phyloP scores from a whole-genome alignment of 2,329 filamentous ascomycete species.

The Colletotrichum godetiae region DNA sequence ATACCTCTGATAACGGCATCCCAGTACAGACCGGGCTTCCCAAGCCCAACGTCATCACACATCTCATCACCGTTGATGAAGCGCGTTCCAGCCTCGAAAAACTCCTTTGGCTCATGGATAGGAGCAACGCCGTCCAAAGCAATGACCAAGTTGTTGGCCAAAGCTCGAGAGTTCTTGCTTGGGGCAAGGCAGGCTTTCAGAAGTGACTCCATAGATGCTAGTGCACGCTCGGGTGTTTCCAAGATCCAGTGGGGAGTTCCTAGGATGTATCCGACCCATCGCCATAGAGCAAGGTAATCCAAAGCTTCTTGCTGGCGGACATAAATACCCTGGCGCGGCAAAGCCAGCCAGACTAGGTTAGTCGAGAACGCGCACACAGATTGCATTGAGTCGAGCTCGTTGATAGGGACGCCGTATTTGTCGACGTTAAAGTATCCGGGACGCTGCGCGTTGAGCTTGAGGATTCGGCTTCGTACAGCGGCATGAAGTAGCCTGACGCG shows the following conservation, averaged over 20 bases:
- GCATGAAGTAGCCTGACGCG: too few species aligned
- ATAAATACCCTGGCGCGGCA: too few species aligned
- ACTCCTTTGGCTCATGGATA: neutral
- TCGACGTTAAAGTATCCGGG: slow-evolving; percentile 71
- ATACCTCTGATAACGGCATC: neutral
- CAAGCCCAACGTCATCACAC: neutral
- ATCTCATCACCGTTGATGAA: neutral
- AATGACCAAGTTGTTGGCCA: neutral
- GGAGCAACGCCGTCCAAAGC: neutral
- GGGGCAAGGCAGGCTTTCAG: neutral
- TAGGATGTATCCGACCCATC: too few species aligned
- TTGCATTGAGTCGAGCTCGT: slow-evolving; percentile 39
- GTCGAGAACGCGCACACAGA: too few species aligned
- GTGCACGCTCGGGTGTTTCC: too few species aligned
- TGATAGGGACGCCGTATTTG: slow-evolving; percentile 65
- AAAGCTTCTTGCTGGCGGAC: too few species aligned
- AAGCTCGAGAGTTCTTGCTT: neutral
- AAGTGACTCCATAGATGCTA: neutral
- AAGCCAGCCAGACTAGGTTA: too few species aligned
- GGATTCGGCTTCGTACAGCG: too few species aligned
- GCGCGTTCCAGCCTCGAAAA: neutral
- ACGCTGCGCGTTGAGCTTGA: slow-evolving; percentile 60
- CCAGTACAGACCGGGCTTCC: neutral
- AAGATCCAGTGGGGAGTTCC: too few species aligned
- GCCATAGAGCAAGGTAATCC: too few species aligned